These are phyloP conservation scores for Nitzschia sp. DNA, from an alignment of 108 stramenopile genomes.

Conservation along the genomic window DNA sequence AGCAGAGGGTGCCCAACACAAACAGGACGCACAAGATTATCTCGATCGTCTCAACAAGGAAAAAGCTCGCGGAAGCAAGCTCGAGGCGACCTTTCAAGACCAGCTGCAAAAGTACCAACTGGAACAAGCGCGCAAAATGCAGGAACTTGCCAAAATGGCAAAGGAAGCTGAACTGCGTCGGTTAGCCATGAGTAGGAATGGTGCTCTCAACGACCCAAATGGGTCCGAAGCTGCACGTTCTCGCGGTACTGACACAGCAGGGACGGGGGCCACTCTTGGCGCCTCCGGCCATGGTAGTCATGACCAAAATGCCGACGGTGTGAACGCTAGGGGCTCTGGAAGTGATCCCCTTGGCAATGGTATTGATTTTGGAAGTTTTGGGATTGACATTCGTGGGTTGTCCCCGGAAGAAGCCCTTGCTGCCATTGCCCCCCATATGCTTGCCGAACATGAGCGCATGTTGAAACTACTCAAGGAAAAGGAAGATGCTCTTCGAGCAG, in stretches of 20 bases:
- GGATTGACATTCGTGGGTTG: neutral
- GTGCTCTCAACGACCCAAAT: neutral
- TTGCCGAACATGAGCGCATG: constrained; percentile 27
- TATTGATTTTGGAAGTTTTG: neutral
- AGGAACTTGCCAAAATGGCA: constrained; percentile 23
- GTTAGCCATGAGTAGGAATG: neutral
- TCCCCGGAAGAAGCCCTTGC: neutral
- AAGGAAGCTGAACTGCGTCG: constrained; percentile 2
- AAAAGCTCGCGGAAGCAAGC: constrained; percentile 17
- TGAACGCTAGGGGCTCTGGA: neutral
- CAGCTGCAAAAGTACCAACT: constrained; percentile 20
- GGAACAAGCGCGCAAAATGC: constrained; percentile 25
- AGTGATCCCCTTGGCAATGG: constrained; percentile 3
- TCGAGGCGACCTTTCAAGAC: constrained; percentile 20
- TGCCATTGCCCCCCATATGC: constrained; percentile 21
- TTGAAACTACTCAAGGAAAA: constrained; percentile 30
- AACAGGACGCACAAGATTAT: constrained; percentile 22
- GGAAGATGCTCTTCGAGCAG: constrained; percentile 20
- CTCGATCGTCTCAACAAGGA: constrained; percentile 23
- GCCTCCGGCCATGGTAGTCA: neutral
- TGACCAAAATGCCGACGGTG: neutral
- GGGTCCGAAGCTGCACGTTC: neutral
- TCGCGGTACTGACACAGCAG: neutral
- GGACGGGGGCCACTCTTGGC: neutral
- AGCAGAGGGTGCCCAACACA: constrained; percentile 44